Base-by-base conservation (phyloP, 139 green algal genomes). In the Spirogloea muscicola region DNA sequence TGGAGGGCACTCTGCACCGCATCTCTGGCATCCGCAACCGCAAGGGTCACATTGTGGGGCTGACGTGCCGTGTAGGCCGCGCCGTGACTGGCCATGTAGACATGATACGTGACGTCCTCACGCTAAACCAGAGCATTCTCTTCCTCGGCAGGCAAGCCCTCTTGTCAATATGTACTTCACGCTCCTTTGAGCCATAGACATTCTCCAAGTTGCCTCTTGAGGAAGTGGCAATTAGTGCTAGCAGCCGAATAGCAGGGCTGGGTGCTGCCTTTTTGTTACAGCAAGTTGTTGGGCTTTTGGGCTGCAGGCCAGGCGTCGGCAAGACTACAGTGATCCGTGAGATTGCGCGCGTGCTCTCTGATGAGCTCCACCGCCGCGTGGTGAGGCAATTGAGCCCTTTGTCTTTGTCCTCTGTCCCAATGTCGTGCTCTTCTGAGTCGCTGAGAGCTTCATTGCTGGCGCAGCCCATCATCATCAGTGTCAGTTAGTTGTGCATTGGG, bases 41-140 rank as follows among this genome's bases (percentile, higher is more conserved):
- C 7, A 77, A 84, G 5, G 93, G 90, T 27, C 66, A 76, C 29
- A 87, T 98, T 44, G 88, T 98, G 1, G 94, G 94, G 1, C 87
- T 98, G 59, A 98, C 94, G 0, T 98, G 93, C 74, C 89, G 94
- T 16, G 94, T 96, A 7, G 94, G 94, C 0, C 88, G 94, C 0
- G 93, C 91, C 0, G 90, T 98, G 5, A 91, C 85, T 2, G 94
- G 94, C 36, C 92, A 96, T 75, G 86, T 95, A 3, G 89, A 93
- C 78, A 96, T 98, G 91, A 90, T 98, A 25, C 62, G 85, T 1
- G 93, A 98, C 80, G 83, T 97, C 0, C 79, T 98, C 60, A 82
- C 89, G 18, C 34, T 21, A n/a, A 42, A 43, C 3, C 44, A 80
- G 61, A 75, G 40, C 72, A 72, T 67, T 46, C 74, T 65, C 13